These are phyloP conservation scores for Aphanomyces euteiches DNA, from an alignment of 352 stramenopile genomes.

Conservation along the genomic window DNA sequence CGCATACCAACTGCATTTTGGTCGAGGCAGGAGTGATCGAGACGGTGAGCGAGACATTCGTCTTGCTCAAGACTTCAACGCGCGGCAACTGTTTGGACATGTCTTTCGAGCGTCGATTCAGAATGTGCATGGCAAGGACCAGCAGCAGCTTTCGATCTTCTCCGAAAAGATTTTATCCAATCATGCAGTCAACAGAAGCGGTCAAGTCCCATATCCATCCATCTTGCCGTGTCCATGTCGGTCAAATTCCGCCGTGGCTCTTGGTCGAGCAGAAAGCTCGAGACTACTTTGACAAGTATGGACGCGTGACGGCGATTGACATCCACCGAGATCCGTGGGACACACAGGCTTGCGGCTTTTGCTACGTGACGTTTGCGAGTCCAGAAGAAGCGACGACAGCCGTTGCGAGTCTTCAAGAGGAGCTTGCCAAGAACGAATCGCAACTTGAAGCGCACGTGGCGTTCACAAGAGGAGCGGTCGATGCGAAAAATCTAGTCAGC, in stretches of 20 bases:
- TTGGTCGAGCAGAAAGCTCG: slow-evolving; percentile 1
- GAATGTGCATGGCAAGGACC: background rate
- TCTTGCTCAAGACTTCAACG: slow-evolving; percentile 31
- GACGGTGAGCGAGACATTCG: slow-evolving; percentile 24
- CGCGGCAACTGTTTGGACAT: slow-evolving; percentile 5
- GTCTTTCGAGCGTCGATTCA: background rate
- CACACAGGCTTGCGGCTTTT: slow-evolving; percentile 13
- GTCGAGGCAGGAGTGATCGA: slow-evolving; percentile 12
- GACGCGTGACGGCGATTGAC: background rate
- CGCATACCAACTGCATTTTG: slow-evolving; percentile 30
- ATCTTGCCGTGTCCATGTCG: slow-evolving; percentile 18
- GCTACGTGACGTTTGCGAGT: slow-evolving; percentile 15
- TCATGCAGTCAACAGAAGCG: background rate
- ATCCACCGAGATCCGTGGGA: background rate
- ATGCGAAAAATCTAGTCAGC: background rate
- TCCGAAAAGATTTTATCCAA: slow-evolving; percentile 21
- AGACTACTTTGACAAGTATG: slow-evolving; percentile 21
- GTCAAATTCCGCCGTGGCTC: slow-evolving; percentile 20
- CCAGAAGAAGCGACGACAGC: background rate
- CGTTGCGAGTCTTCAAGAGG: slow-evolving; percentile 4
- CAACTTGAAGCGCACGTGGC: slow-evolving; percentile 23
- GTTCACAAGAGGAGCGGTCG: background rate
- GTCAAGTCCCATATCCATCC: slow-evolving; percentile 6
- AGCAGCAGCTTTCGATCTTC: slow-evolving; percentile 4
- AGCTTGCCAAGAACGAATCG: background rate